Evolutionary conservation across 2,329 filamentous ascomycete species (phyloP).

Genomic region (Fusarium albidum): DNA sequence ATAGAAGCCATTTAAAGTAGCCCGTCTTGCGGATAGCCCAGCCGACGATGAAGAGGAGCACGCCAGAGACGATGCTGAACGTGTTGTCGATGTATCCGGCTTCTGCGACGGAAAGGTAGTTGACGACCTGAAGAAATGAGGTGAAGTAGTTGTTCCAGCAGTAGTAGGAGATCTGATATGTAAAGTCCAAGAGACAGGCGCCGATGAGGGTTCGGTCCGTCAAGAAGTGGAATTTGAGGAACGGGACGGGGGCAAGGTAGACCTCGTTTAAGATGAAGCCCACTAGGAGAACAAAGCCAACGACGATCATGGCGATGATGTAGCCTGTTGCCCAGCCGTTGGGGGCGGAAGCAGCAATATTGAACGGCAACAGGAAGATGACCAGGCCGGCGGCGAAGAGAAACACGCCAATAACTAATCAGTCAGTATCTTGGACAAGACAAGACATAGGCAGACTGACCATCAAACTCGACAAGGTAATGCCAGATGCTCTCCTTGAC

Average conservation of each 20-base stretch:
- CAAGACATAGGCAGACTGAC: background rate
- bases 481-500: constrained; percentile 1
- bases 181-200: constrained; percentile 9
- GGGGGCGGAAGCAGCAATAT: constrained; percentile 17
- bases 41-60: constrained; percentile 5
- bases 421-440: background rate
- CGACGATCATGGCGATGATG: constrained; percentile 22
- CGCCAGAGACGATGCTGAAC: constrained; percentile 2
- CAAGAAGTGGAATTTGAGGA: constrained; percentile 14
- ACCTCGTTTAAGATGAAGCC: constrained; percentile 65
- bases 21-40: constrained; percentile 3
- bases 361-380: constrained; percentile 20
- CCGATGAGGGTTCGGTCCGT: constrained; percentile 16
- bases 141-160: constrained; percentile 13
- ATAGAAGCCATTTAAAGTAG: constrained; percentile 13
- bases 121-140: constrained; percentile 7
- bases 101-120: constrained; percentile 1
- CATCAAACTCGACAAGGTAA: constrained; percentile 22
- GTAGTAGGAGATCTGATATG: constrained; percentile 6
- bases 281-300: constrained; percentile 43
- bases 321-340: constrained; percentile 21
- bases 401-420: background rate
- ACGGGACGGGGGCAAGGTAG: constrained; percentile 15
- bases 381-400: constrained; percentile 14
- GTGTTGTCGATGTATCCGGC: constrained; percentile 9